phyloP scores from a whole-genome alignment of 176 grass and related monocot species.

The Raddia distichophylla region DNA sequence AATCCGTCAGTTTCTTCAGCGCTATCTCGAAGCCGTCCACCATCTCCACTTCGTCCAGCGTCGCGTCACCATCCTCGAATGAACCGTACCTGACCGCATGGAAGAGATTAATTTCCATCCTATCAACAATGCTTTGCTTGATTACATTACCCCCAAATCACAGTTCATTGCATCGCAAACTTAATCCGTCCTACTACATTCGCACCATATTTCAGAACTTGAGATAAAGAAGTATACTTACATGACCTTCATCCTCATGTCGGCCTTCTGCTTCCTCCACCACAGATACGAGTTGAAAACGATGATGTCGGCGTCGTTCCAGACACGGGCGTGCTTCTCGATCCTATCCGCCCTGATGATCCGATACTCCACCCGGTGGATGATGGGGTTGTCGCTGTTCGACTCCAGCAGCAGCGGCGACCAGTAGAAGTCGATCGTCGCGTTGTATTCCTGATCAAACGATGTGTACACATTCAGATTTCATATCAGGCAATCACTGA shows the following conservation, averaged over 20 bases:
- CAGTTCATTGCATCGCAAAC: neutral
- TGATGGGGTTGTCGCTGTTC: constrained; percentile 82
- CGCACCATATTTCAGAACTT: neutral
- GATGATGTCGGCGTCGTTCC: constrained; percentile 73
- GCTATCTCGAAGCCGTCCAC: constrained; percentile 68
- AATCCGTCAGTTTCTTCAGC: constrained; percentile 65
- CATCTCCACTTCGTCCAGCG: constrained; percentile 73
- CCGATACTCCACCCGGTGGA: constrained; percentile 68
- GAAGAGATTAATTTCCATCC: neutral
- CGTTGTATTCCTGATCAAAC: constrained; percentile 74
- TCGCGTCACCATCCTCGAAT: constrained; percentile 63
- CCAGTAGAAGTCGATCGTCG: constrained; percentile 94
- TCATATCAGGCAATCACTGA: too few relatives aligned
- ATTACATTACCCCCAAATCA: neutral
- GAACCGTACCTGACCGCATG: constrained; percentile 62
- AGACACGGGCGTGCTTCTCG: constrained; percentile 65
- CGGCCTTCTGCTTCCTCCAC: constrained; percentile 83
- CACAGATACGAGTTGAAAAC: constrained; percentile 97
- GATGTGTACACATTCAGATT: neutral
- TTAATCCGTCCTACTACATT: neutral
- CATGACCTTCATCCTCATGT: constrained; percentile 87
- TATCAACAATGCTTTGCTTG: neutral
- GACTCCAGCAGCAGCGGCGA: constrained; percentile 82
- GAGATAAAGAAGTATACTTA: constrained; percentile 49
- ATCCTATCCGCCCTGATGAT: constrained; percentile 76